Conservation (phyloP, 371 early-diverging fungal genomes). For the Lichtheimia ornata region DNA sequence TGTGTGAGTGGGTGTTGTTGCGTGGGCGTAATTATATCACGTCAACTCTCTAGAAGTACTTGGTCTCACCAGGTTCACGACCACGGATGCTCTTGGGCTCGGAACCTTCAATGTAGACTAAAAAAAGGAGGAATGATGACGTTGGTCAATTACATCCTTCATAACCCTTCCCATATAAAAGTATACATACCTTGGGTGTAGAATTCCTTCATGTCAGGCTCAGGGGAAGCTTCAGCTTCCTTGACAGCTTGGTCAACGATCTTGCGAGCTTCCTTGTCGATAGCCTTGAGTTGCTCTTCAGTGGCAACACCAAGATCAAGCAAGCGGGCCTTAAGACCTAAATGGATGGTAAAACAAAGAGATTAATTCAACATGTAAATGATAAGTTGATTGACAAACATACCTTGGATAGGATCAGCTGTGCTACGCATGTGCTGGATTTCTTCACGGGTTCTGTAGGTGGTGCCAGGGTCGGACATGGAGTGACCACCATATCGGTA, state of each 20-base stretch:
- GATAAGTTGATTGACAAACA: conserved; percentile 46
- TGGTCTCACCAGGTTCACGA: conserved; percentile 73
- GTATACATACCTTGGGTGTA: conserved; percentile 54
- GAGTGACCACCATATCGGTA: conserved; percentile 99
- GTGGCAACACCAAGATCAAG: conserved; percentile 69
- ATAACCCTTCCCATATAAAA: too few species aligned
- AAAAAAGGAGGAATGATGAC: too few species aligned
- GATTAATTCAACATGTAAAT: conserved; percentile 20
- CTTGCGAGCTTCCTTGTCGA: conserved; percentile 90
- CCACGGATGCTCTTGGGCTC: conserved; percentile 80
- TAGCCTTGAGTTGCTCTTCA: conserved; percentile 90
- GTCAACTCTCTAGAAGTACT: conserved; percentile 37
- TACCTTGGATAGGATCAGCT: conserved; percentile 92
- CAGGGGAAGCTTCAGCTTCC: conserved; percentile 84
- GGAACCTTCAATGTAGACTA: conserved; percentile 77
- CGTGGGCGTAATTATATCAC: too few species aligned
- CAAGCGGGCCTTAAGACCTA: conserved; percentile 65
- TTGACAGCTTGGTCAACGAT: conserved; percentile 84
- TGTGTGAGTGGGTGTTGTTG: too few species aligned
- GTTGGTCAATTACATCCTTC: too few species aligned
- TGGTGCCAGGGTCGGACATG: conserved; percentile 99
- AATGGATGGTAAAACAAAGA: not conserved
- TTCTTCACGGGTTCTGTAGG: conserved; percentile 96
- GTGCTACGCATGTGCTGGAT: conserved; percentile 96
- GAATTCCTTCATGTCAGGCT: conserved; percentile 76